Conservation (phyloP, 805 yeast genomes). For the Saccharomyces kudriavzevii region DNA sequence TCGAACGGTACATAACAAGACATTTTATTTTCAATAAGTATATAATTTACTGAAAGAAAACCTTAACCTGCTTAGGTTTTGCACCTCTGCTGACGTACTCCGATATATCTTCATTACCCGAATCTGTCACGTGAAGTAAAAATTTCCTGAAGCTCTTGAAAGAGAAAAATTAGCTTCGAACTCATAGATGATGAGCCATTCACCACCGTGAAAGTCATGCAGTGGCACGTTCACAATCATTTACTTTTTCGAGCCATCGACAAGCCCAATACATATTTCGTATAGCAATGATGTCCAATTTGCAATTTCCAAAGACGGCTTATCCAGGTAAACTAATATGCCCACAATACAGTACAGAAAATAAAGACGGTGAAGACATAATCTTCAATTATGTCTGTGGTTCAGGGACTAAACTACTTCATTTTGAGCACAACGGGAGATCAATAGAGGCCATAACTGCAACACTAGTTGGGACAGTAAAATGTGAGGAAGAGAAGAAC, state of each 20-base stretch:
- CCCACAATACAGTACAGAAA: constrained; percentile 41
- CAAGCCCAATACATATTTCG: background rate
- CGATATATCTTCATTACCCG: background rate
- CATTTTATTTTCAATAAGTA: background rate
- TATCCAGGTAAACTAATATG: constrained; percentile 79
- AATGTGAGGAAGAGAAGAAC: constrained; percentile 21
- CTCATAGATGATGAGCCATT: background rate
- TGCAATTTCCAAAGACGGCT: constrained; percentile 37
- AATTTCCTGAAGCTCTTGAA: background rate
- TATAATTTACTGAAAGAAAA: background rate
- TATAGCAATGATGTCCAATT: background rate
- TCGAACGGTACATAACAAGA: background rate
- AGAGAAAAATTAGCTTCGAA: background rate
- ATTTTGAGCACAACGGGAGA: constrained; percentile 35
- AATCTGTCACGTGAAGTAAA: background rate
- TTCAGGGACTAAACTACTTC: constrained; percentile 49
- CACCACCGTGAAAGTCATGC: background rate
- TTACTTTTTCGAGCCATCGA: background rate
- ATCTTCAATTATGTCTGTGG: constrained; percentile 51
- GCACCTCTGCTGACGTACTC: background rate
- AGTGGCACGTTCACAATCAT: background rate
- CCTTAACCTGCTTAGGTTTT: background rate
- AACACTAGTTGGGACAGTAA: constrained; percentile 55
- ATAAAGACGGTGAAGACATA: constrained; percentile 23
- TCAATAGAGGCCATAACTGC: constrained; percentile 42